phyloP scores from a whole-genome alignment of 75 land plant genomes.

The Cunninghamia lanceolata region DNA sequence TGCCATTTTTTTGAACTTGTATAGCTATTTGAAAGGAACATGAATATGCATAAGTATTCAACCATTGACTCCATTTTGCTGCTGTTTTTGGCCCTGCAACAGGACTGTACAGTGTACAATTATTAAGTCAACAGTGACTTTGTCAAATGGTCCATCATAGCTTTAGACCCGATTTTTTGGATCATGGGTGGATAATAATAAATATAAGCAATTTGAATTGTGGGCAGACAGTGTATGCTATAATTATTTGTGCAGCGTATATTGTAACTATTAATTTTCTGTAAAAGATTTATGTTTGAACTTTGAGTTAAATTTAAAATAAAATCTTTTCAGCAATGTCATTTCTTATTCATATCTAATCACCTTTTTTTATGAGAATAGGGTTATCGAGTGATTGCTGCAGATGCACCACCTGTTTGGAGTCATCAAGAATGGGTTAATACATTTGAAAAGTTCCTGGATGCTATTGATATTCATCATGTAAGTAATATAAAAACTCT shows the following conservation, averaged over 20 bases:
- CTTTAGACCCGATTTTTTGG: too few relatives aligned
- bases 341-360: background rate
- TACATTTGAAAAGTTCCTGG: conserved; percentile 46
- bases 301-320: background rate
- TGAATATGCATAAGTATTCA: too few relatives aligned
- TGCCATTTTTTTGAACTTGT: too few relatives aligned
- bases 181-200: background rate
- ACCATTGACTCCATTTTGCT: too few relatives aligned
- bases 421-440: conserved; percentile 51
- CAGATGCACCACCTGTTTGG: conserved; percentile 56
- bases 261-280: background rate
- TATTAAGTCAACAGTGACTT: too few relatives aligned
- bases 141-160: too few relatives aligned
- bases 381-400: conserved; percentile 51
- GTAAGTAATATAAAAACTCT: background rate
- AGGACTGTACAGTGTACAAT: too few relatives aligned
- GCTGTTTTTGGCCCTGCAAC: too few relatives aligned
- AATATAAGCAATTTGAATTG: background rate
- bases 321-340: background rate
- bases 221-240: background rate
- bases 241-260: background rate
- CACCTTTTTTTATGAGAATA: background rate
- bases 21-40: too few relatives aligned
- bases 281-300: background rate
- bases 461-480: conserved; percentile 12